Conservation (phyloP, 768 basidiomycete species). For the Lactifluus volemus region DNA sequence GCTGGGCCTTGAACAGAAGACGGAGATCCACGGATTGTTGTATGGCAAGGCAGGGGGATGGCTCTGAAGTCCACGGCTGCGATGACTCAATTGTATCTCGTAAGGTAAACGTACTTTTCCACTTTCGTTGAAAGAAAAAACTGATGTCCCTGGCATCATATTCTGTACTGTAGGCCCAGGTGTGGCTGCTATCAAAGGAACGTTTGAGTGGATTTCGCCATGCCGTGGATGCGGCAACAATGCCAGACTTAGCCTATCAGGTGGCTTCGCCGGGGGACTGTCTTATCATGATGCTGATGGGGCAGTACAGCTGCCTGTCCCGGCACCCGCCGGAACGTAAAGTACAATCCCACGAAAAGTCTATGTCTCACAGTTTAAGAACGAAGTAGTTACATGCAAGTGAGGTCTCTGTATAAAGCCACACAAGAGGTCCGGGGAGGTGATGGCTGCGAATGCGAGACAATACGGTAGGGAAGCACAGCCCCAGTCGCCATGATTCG, state of each 20-base stretch:
- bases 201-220: neutral
- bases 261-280: neutral
- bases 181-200: neutral
- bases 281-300: neutral
- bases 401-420: neutral
- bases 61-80: neutral
- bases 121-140: neutral
- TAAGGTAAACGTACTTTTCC: neutral
- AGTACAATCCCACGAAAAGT: neutral
- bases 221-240: neutral
- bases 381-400: neutral
- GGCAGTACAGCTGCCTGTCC: neutral
- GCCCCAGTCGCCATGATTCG: neutral
- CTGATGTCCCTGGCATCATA: no score
- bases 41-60: neutral
- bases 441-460: neutral
- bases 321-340: neutral
- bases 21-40: neutral
- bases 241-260: neutral
- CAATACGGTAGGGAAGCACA: neutral
- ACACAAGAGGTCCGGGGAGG: neutral
- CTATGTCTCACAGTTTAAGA: neutral
- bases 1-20: neutral
- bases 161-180: neutral
- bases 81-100: neutral